Evolutionary conservation across 2,329 filamentous ascomycete genomes (phyloP), one percentile per base, ranked within the genome.

Genomic region (Aspergillus sojae): DNA sequence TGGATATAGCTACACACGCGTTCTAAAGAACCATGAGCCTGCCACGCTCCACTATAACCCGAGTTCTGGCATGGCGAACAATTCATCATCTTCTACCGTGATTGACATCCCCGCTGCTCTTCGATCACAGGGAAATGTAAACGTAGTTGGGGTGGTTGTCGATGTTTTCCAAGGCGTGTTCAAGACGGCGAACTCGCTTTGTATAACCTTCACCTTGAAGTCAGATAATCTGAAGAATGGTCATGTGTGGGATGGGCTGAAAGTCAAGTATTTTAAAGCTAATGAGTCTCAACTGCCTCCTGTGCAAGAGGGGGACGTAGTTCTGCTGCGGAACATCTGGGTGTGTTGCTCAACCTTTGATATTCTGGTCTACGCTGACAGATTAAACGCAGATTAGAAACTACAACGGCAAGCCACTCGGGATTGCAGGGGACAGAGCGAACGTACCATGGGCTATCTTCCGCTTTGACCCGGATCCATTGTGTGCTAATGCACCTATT

Each of bases 61-160:
- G 34, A 54, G 19, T 30, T 16, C 10, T 32, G 48, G 32, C 48
- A 52, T 52, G 48, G 48, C 19, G 28, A 32, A 5, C 21, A 30
- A 30, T 19, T 21, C 48, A 11, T 16, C 28, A 21, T n/a, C 48
- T 32, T 52, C 48, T 5, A 34, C 48, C 16, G 26, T 52, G 19
- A 21, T 77, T 5, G 75, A 78, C 48, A 76, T 86, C 75, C 83
- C 68, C 71, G 78, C 65, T 74, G 88, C 64, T 76, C 84, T 57
- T 23, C 72, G 75, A 28, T 61, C 76, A 53, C 54, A 67, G 10
- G 68, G 30, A 66, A 72, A 32, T 6, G 80, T 89, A 66, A 89
- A 82, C 76, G 78, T 95, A 46, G 84, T 93, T 57, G 93, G 92
- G 1, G 77, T 94, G 5, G 85, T 94, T 4, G 86, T 87, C 58